phyloP scores from a whole-genome alignment of 495 filamentous ascomycete species.

The Lepidopterella palustris region DNA sequence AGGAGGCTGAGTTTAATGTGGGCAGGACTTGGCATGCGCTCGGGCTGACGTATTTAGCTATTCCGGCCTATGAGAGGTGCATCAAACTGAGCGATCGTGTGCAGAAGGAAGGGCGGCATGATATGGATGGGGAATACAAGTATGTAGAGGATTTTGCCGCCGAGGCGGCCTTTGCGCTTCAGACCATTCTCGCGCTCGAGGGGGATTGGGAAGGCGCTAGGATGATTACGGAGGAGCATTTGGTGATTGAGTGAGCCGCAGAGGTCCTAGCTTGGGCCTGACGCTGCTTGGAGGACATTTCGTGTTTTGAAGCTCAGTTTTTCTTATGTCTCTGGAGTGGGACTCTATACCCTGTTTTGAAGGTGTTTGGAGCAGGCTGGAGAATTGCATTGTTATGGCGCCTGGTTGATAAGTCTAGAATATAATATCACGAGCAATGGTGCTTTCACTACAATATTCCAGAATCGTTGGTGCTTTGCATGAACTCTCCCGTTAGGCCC shows the following conservation, averaged over 20 bases:
- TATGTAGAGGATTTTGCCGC: constrained; percentile 54
- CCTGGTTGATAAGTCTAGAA: too few relatives aligned
- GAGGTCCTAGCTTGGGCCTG: too few relatives aligned
- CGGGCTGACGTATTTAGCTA: constrained; percentile 69
- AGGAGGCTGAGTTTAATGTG: constrained; percentile 88
- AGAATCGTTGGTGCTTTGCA: too few relatives aligned
- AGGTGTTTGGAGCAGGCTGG: too few relatives aligned
- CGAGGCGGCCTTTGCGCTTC: constrained; percentile 73
- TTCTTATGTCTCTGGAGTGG: too few relatives aligned
- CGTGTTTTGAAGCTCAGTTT: too few relatives aligned
- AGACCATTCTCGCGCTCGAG: constrained; percentile 57
- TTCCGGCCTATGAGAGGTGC: constrained; percentile 63
- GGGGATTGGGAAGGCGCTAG: constrained; percentile 54
- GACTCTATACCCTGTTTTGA: too few relatives aligned
- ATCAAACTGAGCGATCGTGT: constrained; percentile 45
- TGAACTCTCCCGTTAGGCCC: too few relatives aligned
- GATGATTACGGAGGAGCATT: constrained; percentile 52
- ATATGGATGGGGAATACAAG: constrained; percentile 26
- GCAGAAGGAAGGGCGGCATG: constrained; percentile 27
- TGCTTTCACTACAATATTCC: too few relatives aligned
- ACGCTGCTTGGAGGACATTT: too few relatives aligned
- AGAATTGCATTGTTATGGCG: too few relatives aligned
- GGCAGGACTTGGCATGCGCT: constrained; percentile 75
- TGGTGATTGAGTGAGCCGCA: constrained; percentile 49
- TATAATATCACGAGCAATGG: too few relatives aligned